These are phyloP conservation scores for Eimeria brunetti DNA, from an alignment of 169 alveolate species.

Conservation along the genomic window DNA sequence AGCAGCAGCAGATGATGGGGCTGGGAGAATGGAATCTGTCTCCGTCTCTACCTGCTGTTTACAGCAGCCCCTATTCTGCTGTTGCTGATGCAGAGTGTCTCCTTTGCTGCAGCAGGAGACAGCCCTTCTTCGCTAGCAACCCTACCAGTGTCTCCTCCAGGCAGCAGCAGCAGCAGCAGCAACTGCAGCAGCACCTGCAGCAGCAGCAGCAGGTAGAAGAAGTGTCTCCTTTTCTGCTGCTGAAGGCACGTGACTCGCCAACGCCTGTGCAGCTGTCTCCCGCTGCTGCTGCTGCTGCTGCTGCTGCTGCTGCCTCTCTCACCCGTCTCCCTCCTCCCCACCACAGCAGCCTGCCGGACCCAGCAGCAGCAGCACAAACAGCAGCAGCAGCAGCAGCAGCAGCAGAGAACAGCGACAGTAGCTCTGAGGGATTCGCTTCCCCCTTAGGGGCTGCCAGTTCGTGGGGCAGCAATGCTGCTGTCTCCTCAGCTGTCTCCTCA, in stretches of 20 bases:
- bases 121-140: not conserved
- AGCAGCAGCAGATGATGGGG: not conserved
- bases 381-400: conserved; percentile 40
- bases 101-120: conserved; percentile 12
- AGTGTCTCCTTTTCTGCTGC: not conserved
- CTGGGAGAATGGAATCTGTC: not conserved
- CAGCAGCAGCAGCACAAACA: conserved; percentile 10
- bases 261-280: not conserved
- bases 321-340: not conserved
- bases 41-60: conserved; percentile 7
- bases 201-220: not conserved
- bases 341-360: not conserved
- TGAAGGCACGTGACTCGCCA: not conserved
- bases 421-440: not conserved
- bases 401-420: not conserved
- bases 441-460: too few relatives aligned
- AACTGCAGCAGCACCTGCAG: not conserved
- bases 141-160: too few relatives aligned
- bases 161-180: not conserved
- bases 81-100: not conserved
- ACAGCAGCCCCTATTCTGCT: conserved; percentile 3
- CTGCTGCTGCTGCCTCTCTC: not conserved
- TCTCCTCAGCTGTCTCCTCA: conserved; percentile 49
- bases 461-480: too few relatives aligned
- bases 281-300: not conserved